phyloP scores from a whole-genome alignment of 2,329 filamentous ascomycete species.

The Phaeophleospora eucalypticola region DNA sequence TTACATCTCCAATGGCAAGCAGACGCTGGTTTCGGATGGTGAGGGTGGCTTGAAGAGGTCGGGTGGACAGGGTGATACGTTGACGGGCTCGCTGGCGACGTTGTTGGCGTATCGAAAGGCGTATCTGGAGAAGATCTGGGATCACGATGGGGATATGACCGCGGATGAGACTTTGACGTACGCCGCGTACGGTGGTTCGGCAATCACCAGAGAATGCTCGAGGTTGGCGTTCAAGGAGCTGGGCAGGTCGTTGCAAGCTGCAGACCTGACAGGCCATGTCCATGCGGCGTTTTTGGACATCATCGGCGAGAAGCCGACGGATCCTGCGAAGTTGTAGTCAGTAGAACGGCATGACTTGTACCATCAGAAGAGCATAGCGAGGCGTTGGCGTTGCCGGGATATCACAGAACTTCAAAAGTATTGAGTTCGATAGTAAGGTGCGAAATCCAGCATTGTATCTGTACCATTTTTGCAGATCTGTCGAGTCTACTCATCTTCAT shows the following conservation, averaged over 20 bases:
- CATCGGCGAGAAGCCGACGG: conserved; percentile 61
- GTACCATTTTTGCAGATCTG: background rate
- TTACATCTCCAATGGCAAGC: conserved; percentile 73
- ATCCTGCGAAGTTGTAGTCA: conserved; percentile 21
- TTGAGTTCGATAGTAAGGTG: background rate
- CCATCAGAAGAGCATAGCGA: conserved; percentile 11
- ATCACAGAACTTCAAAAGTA: background rate
- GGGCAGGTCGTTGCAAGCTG: conserved; percentile 84
- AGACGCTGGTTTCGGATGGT: conserved; percentile 72
- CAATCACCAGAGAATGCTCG: conserved; percentile 86
- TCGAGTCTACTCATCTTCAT: background rate
- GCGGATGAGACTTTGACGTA: conserved; percentile 61
- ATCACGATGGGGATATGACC: conserved; percentile 52
- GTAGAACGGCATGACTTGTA: no score
- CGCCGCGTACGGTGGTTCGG: conserved; percentile 80
- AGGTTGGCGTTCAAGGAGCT: conserved; percentile 79
- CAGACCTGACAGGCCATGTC: conserved; percentile 87
- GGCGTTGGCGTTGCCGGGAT: conserved; percentile 4
- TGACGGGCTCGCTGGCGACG: conserved; percentile 85
- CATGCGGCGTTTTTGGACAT: conserved; percentile 74
- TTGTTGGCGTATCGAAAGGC: conserved; percentile 83
- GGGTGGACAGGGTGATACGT: conserved; percentile 90
- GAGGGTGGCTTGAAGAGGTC: conserved; percentile 82
- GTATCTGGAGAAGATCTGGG: conserved; percentile 81
- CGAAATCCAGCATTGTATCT: background rate